These are phyloP conservation scores for Geotrichum klebahnii DNA, from an alignment of 1,139 yeast species.

Conservation along the genomic window DNA sequence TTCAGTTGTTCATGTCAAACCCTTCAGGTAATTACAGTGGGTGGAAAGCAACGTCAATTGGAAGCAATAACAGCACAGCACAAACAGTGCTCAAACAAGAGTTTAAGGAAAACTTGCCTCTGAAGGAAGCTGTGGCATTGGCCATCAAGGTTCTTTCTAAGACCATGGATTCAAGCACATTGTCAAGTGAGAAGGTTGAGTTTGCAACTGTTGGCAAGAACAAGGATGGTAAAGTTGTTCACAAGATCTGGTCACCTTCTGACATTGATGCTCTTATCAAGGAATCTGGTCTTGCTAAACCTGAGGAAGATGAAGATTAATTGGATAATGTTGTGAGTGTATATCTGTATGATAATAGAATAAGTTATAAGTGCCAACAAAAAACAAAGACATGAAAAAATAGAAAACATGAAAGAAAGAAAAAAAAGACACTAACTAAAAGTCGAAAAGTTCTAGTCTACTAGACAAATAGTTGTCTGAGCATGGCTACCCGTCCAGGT, in stretches of 20 bases:
- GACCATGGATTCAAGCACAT: slow-evolving; percentile 85
- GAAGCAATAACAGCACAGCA: slow-evolving; percentile 94
- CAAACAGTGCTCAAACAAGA: slow-evolving; percentile 94
- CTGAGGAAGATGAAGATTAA: slow-evolving; percentile 48
- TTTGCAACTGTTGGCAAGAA: slow-evolving; percentile 69
- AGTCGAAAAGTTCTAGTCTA: neutral
- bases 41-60: slow-evolving; percentile 97
- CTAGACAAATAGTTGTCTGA: slow-evolving; percentile 1
- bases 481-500: slow-evolving; percentile 10
- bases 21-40: slow-evolving; percentile 98
- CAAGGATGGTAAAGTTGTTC: slow-evolving; percentile 51
- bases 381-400: too few species aligned
- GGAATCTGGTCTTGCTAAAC: slow-evolving; percentile 64
- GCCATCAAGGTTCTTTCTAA: slow-evolving; percentile 90
- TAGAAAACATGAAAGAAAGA: neutral
- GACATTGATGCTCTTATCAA: slow-evolving; percentile 74
- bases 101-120: slow-evolving; percentile 72
- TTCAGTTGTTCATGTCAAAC: slow-evolving; percentile 89
- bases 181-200: slow-evolving; percentile 85
- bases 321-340: neutral
- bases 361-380: too few species aligned
- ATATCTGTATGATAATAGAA: neutral
- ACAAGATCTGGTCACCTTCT: slow-evolving; percentile 72
- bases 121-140: slow-evolving; percentile 78
- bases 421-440: neutral